Conservation (phyloP, 2,329 filamentous ascomycete species). For the Exserohilum turcica region DNA sequence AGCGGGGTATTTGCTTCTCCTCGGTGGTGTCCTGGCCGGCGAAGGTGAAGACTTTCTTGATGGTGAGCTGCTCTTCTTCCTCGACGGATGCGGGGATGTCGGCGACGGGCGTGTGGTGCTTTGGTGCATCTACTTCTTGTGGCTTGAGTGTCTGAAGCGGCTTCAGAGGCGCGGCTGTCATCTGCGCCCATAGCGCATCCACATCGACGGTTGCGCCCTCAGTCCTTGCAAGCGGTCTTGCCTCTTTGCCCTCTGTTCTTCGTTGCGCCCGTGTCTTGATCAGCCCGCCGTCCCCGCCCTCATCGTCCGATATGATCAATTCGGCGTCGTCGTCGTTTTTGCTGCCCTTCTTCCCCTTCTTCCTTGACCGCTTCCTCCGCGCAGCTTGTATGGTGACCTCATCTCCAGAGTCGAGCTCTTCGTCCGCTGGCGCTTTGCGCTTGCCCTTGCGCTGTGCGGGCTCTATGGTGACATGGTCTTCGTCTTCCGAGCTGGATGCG, state of each 20-base stretch:
- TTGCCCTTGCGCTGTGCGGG: conserved; percentile 34
- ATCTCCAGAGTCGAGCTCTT: conserved; percentile 64
- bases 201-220: conserved; percentile 72
- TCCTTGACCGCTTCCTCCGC: conserved; percentile 57
- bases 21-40: conserved; percentile 74
- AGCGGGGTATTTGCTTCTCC: conserved; percentile 67
- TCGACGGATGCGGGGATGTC: conserved; percentile 16
- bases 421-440: conserved; percentile 39
- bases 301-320: conserved; percentile 42
- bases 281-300: conserved; percentile 62
- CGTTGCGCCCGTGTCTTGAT: conserved; percentile 76
- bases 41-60: conserved; percentile 76
- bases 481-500: conserved; percentile 57
- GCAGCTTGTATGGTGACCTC: conserved; percentile 69
- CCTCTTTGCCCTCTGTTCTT: conserved; percentile 67
- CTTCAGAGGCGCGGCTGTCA: conserved; percentile 58
- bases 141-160: conserved; percentile 26
- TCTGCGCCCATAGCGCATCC: conserved; percentile 71
- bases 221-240: conserved; percentile 56
- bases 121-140: conserved; percentile 12
- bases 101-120: conserved; percentile 16
- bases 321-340: conserved; percentile 31
- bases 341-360: conserved; percentile 35
- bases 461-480: conserved; percentile 35
- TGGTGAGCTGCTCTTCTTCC: conserved; percentile 57